Conservation (phyloP, 345 rosid species). For the Pelargonium nanum region DNA sequence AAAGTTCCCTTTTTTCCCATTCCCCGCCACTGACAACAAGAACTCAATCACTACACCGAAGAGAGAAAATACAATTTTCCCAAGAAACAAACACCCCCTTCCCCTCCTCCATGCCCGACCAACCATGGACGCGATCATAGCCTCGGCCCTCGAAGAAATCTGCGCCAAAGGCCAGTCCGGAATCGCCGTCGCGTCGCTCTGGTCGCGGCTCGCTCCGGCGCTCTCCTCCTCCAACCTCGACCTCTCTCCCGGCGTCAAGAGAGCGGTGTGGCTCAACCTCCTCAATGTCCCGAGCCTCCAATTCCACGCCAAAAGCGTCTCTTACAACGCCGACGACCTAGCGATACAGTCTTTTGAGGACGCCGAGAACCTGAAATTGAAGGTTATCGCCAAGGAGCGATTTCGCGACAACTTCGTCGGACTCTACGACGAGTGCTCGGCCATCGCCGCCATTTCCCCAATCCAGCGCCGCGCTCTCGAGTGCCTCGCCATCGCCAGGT, state of each 20-base stretch:
- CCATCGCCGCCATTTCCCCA: conserved; percentile 5
- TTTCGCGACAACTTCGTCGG: conserved; percentile 20
- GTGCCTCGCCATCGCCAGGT: conserved; percentile 18
- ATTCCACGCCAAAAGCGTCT: conserved; percentile 1
- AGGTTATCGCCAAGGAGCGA: conserved; percentile 14
- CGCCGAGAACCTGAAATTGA: conserved; percentile 13
- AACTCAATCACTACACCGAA: no score
- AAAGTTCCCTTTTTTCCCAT: no score
- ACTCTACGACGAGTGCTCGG: conserved; percentile 16
- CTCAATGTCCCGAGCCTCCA: conserved; percentile 11
- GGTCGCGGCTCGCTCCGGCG: conserved; percentile 12
- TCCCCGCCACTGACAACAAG: no score
- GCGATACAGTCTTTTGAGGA: conserved; percentile 10
- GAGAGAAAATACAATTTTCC: not conserved
- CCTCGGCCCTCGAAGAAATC: conserved; percentile 15
- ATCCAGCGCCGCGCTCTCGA: conserved; percentile 13
- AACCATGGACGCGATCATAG: conserved; percentile 13
- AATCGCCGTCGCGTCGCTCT: conserved; percentile 12
- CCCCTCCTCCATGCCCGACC: not conserved
- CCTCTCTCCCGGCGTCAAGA: conserved; percentile 13
- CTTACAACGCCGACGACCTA: conserved; percentile 2
- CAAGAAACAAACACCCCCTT: not conserved
- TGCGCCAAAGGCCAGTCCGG: conserved; percentile 14
- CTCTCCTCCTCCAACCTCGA: conserved; percentile 12
- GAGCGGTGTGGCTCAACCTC: conserved; percentile 11